Conservation (phyloP, 345 rosid genomes). For the Euphorbia peplus region DNA sequence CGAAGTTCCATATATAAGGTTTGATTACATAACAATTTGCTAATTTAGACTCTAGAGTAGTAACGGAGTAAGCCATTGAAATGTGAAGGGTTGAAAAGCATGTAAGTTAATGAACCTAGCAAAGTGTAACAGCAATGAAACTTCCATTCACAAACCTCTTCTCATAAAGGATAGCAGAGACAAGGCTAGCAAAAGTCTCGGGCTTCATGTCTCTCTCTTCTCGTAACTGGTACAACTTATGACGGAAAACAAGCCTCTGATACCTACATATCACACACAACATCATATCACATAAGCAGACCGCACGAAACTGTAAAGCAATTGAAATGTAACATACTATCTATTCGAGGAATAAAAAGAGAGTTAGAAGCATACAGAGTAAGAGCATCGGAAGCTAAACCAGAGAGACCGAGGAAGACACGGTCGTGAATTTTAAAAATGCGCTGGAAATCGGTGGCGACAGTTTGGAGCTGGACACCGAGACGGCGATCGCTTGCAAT, state of each 20-base stretch:
- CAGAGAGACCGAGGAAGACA: conserved; percentile 84
- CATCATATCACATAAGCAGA: background rate
- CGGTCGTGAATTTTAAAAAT: conserved; percentile 82
- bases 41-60: too few relatives aligned
- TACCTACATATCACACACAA: conserved; percentile 48
- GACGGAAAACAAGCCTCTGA: conserved; percentile 86
- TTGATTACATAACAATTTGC: too few relatives aligned
- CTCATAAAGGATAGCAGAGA: conserved; percentile 90
- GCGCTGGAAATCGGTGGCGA: conserved; percentile 93
- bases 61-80: background rate
- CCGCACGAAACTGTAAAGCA: background rate
- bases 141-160: conserved; percentile 71
- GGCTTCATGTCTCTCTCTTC: conserved; percentile 99
- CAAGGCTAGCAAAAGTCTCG: conserved; percentile 95
- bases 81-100: background rate
- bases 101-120: background rate
- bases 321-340: too few relatives aligned
- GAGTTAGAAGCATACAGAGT: conserved; percentile 55
- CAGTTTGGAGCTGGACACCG: conserved; percentile 91
- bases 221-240: conserved; percentile 80
- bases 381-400: conserved; percentile 90
- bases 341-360: background rate
- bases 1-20: too few relatives aligned
- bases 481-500: conserved; percentile 93
- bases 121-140: background rate